Evolutionary conservation across 768 basidiomycete genomes (phyloP), one percentile per base, ranked within the genome.

Genomic region (Kwoniella mangroviensis): DNA sequence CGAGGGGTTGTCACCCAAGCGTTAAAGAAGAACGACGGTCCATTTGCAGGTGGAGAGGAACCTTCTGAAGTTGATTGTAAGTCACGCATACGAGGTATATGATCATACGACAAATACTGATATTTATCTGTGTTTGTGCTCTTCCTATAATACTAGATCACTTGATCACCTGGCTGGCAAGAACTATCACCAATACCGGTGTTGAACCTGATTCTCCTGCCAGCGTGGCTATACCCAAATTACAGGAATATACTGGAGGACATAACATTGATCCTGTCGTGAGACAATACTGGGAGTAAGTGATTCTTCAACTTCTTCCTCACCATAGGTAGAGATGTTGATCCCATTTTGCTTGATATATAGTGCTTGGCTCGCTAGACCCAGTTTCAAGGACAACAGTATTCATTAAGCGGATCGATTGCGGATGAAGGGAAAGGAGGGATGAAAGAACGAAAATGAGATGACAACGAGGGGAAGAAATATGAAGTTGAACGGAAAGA

Each of bases 211-310:
- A 68, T 1, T 72, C 75, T 12, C 69, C 72, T 17, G 45, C 75
- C 4, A 67, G 57, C 17, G 73, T 72, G 2, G 79, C 67, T 15
- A 73, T 80, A 28, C 69, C 69, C 15, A 75, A 75, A 65, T 52
- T 80, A 43, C 64, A 73, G 55, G 69, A 78, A 60, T 70, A 66
- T 53, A 78, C 77, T 10, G 79, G 79, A 12, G 79, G 77, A 15
- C 77, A 78, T 61, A 70, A 69, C 24, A 67, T 80, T 61, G 79
- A 80, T 62, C 76, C 76, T 13, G 70, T 74, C n/a, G 54, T 80
- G 41, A 67, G 64, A 42, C 76, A 75, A 51, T 80, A 80, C 73
- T 80, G 79, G 79, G 79, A 80, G 78, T 79, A 65, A 77, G 78
- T 49, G 45, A 15, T 6, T 19, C 19, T 7, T 57, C 12, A 17